Evolutionary conservation across 768 basidiomycete species (phyloP), one percentile per base, ranked within the genome.

Genomic region (Auricularia cornea): DNA sequence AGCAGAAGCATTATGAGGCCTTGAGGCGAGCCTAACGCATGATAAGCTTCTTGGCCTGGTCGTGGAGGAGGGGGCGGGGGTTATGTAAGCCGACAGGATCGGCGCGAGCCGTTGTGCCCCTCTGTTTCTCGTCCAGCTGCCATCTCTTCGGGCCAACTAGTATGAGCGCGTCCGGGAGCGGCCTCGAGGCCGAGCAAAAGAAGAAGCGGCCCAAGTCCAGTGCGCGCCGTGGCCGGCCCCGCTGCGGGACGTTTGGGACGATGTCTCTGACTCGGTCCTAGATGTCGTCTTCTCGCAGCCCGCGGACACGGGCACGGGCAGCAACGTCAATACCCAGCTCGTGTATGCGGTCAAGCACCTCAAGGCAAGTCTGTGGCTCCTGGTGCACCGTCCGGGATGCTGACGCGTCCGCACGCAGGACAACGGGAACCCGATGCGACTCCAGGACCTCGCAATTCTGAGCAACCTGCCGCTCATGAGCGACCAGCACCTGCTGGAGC

Each of bases 281-380:
- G 90, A 84, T 76, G 78, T 90, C 67, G 89, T 91, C 18, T 92
- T 87, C 72, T 91, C 92, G 14, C 92, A 94, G 72, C 91, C 93
- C 18, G 87, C 87, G n/a, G 86, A 93, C 70, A 91, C 88, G 1
- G 89, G 89, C 4, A 84, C 86, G 18, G 91, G 91, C 11, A 81
- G 76, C 60, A 90, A 95, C 78, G 80, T 90, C 64, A 92, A 92
- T 68, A 95, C 93, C 0, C 92, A 94, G 73, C 80, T 95, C 32
- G 85, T 93, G 2, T 92, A 92, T 70, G 89, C 89, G 5, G 86
- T 95, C 29, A 85, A 86, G 66, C 82, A 88, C 73, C 82, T 95
- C 64, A 94, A 90, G 79, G 90, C 89, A 69, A 63, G 74, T 51
- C 51, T 35, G 29, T 40, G 30, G 56, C 18, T 18, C 23, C n/a